A percentile compares a stretch with the other conserved stretches of the same genome.
These are phyloP conservation scores for Pseudocercospora musae DNA, from an alignment of 2,329 filamentous ascomycete species.

Conservation along the genomic window DNA sequence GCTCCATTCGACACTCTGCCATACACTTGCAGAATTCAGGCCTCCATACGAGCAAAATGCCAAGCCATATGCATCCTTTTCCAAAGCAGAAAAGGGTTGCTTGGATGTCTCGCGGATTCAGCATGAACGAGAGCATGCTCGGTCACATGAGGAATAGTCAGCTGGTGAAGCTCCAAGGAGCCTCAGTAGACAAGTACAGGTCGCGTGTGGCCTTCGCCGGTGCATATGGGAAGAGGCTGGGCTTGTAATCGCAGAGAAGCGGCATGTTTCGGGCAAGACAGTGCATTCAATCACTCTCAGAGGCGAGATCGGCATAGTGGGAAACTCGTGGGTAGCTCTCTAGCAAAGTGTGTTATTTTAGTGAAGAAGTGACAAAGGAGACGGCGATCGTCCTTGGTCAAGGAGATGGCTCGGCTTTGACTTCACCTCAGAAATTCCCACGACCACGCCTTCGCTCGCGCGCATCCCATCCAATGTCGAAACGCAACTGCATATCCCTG, in stretches of 20 bases:
- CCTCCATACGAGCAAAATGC: neutral
- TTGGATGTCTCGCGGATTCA: neutral
- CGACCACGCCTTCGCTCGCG: neutral
- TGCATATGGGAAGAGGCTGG: neutral
- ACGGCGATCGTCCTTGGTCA: neutral
- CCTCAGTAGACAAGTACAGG: neutral
- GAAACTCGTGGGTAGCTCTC: neutral
- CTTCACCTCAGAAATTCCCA: neutral
- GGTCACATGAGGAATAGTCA: too few relatives aligned
- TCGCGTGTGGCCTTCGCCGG: too few relatives aligned
- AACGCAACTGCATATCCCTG: conserved; percentile 22
- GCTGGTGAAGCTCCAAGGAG: too few relatives aligned
- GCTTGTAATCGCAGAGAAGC: neutral
- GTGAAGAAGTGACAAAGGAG: neutral
- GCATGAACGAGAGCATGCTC: neutral
- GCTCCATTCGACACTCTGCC: neutral
- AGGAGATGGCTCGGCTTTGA: neutral
- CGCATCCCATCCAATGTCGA: conserved; percentile 20
- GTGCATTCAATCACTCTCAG: neutral
- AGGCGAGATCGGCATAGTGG: neutral
- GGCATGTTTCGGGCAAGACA: too few relatives aligned
- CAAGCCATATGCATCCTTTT: neutral
- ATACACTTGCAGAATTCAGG: neutral
- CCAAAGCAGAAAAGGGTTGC: neutral
- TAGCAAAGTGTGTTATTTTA: neutral